Percentiles rank a stretch among this genome's conserved stretches.
Evolutionary conservation across 2,329 filamentous ascomycete genomes (phyloP).

Genomic region (Colletotrichum nymphaeae): DNA sequence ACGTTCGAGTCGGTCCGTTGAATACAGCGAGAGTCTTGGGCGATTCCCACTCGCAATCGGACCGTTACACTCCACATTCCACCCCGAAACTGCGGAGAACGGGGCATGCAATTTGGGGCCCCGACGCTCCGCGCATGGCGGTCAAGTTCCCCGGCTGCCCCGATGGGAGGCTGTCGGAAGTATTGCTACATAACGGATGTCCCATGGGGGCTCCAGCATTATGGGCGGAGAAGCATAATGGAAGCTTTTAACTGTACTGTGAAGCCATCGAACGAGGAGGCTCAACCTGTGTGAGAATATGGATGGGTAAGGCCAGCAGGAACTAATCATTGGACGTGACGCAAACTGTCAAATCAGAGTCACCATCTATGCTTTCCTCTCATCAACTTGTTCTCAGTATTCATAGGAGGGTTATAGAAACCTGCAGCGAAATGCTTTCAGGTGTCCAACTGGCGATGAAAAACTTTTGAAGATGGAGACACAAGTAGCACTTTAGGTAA

Average conservation of each 20-base stretch:
- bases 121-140: conserved; percentile 19
- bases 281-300: not conserved
- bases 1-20: conserved; percentile 30
- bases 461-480: no score
- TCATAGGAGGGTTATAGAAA: no score
- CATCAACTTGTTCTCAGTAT: no score
- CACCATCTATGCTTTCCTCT: not conserved
- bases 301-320: not conserved
- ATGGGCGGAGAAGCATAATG: not conserved
- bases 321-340: not conserved
- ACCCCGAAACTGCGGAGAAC: conserved; percentile 14
- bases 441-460: no score
- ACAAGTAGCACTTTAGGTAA: no score
- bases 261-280: not conserved
- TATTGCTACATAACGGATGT: not conserved
- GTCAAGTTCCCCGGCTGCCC: conserved; percentile 11
- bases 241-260: not conserved
- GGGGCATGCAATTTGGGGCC: conserved; percentile 18
- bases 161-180: conserved; percentile 12
- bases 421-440: no score
- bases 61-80: conserved; percentile 16
- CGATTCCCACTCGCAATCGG: conserved; percentile 16
- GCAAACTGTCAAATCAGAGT: not conserved
- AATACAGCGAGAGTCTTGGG: conserved; percentile 23
- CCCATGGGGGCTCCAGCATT: not conserved